Evolutionary conservation across 495 filamentous ascomycete genomes (phyloP).

Genomic region (Lentithecium fluviatile): DNA sequence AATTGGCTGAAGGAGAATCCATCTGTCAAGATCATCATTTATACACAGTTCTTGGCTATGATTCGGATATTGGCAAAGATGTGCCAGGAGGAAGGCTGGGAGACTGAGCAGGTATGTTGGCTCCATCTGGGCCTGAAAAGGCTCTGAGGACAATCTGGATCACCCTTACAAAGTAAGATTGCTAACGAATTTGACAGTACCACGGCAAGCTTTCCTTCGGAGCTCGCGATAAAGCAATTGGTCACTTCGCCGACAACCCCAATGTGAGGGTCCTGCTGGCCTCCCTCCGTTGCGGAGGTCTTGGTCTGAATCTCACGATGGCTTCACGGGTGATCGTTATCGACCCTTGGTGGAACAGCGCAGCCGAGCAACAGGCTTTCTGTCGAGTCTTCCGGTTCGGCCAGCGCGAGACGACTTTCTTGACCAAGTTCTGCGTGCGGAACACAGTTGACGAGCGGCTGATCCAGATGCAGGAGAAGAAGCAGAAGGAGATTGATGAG

Average conservation of each 20-base stretch:
- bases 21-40: slow-evolving; percentile 45
- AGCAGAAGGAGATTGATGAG: slow-evolving; percentile 39
- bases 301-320: slow-evolving; percentile 46
- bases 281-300: slow-evolving; percentile 41
- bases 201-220: slow-evolving; percentile 38
- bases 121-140: too few relatives aligned
- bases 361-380: slow-evolving; percentile 54
- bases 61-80: slow-evolving; percentile 39
- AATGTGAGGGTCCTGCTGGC: slow-evolving; percentile 40
- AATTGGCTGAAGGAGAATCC: slow-evolving; percentile 42
- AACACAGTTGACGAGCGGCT: slow-evolving; percentile 56
- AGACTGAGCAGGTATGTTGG: slow-evolving; percentile 20
- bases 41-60: slow-evolving; percentile 42
- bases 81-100: slow-evolving; percentile 39
- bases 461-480: slow-evolving; percentile 43
- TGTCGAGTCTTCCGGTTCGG: slow-evolving; percentile 64
- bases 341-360: slow-evolving; percentile 49
- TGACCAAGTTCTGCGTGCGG: slow-evolving; percentile 52
- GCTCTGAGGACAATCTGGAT: too few relatives aligned
- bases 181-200: slow-evolving; percentile 28
- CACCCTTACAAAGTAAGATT: neutral
- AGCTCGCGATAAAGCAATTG: slow-evolving; percentile 36
- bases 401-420: slow-evolving; percentile 54
- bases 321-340: slow-evolving; percentile 47
- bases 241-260: slow-evolving; percentile 34